Evolutionary conservation across 2,329 filamentous ascomycete genomes (phyloP).

Genomic region (Sporothrix variecibatus): DNA sequence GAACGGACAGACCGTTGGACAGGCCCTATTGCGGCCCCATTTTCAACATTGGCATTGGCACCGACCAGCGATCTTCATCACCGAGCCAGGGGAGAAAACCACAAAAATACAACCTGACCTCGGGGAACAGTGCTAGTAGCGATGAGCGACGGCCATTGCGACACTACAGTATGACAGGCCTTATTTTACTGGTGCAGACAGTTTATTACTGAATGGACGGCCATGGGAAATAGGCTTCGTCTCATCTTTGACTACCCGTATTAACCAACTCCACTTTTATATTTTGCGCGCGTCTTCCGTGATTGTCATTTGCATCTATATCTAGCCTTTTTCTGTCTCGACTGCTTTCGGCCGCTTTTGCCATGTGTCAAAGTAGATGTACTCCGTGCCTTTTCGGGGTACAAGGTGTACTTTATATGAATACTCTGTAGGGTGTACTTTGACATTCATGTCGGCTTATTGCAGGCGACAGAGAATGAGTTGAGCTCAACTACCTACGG

Average conservation of each 20-base stretch:
- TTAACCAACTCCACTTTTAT: not conserved
- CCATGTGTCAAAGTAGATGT: not conserved
- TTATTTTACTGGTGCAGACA: not conserved
- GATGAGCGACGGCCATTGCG: not conserved
- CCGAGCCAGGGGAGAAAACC: conserved; percentile 9
- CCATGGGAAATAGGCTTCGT: conserved; percentile 7
- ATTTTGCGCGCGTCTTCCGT: not conserved
- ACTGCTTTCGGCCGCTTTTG: not conserved
- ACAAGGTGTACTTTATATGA: not conserved
- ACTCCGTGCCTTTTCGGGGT: not conserved
- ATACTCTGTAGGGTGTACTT: no score
- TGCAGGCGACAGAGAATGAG: not conserved
- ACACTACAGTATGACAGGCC: not conserved
- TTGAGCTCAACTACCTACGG: not conserved
- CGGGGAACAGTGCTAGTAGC: not conserved
- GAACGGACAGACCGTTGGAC: not conserved
- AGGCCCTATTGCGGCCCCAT: conserved; percentile 4
- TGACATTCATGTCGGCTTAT: not conserved
- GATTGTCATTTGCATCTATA: not conserved
- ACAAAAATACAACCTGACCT: not conserved
- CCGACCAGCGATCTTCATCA: conserved; percentile 15
- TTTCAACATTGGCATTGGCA: not conserved
- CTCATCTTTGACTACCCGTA: not conserved
- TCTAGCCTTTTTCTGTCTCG: not conserved
- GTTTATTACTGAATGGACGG: no score